Base-by-base conservation (phyloP, 192 early-diverging fungal species). In the Mortierella claussenii region DNA sequence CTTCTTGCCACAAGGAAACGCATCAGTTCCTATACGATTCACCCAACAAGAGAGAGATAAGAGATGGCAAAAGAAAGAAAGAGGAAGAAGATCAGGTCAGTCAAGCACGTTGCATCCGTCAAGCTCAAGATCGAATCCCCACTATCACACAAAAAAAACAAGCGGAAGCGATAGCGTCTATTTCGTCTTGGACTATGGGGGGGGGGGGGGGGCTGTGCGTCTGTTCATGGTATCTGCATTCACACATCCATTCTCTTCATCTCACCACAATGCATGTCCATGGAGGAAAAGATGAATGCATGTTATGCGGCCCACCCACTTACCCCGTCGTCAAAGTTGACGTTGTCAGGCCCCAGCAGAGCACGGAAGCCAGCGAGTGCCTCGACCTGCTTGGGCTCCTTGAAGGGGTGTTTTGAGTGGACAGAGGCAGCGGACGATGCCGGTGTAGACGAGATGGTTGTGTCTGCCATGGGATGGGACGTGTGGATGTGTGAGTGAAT, bases 1-100 rank as follows among this genome's bases (percentile, higher is more conserved):
- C 87, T 83, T 47, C 87, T 79, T 2, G 90, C 90, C 9, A 89
- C 84, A 18, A 85, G 65, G 56, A 87, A 89, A 26, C 86, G 79
- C 81, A 84, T 86, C 46, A 89, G 62, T 40, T 81, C 81, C 87
- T 88, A 85, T 31, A n/a, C n/a, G n/a, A n/a, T n/a, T n/a, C n/a
- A n/a, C n/a, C n/a, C n/a, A n/a, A n/a, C n/a, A n/a, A n/a, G n/a
- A n/a, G n/a, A n/a, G n/a, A 17, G 26, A 49, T 56, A 4, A 36
- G 31, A 32, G 20, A 54, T 2, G 18, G 15, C 7, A 7, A 8
- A 51, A 51, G 23, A 7, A 27, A 51, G 20, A 55, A 32, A 6
- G 3, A 55, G 32, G 7, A 31, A 6, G 34, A n/a, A 10, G 12
- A 55, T 34, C 30, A 40, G 8, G 37, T 40, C 37, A 13, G 37